Percentiles rank a stretch among this genome's conserved stretches.
Conservation (phyloP, 1,284 basidiomycete species). For the Cryptococcus deneoformans region DNA sequence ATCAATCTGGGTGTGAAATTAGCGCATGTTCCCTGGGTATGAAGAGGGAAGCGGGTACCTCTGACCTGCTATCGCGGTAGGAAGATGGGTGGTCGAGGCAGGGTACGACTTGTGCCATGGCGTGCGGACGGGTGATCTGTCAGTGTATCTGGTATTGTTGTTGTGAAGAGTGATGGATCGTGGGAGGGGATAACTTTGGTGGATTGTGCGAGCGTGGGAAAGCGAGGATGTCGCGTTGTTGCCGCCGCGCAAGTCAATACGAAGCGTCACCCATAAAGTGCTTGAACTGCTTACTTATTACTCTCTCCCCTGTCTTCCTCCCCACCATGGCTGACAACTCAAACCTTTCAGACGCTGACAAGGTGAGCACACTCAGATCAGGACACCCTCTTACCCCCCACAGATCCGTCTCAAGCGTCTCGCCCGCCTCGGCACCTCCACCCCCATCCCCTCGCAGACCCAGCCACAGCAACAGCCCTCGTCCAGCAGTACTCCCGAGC, state of each 20-base stretch:
- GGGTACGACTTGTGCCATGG: constrained; percentile 82
- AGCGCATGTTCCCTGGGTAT: background rate
- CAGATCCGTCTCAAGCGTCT: constrained; percentile 86
- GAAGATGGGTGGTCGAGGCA: constrained; percentile 89
- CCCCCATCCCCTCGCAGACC: constrained; percentile 12
- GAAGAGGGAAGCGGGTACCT: constrained; percentile 48
- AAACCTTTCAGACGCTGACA: constrained; percentile 41
- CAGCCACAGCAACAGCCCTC: constrained; percentile 1
- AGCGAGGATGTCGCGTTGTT: background rate
- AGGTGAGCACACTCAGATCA: constrained; percentile 24
- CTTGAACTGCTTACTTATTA: background rate
- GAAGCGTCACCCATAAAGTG: background rate
- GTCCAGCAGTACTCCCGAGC: constrained; percentile 5
- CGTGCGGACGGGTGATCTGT: background rate
- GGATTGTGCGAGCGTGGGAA: constrained; percentile 8
- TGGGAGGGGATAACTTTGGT: background rate
- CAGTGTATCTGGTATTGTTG: background rate
- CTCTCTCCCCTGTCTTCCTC: background rate
- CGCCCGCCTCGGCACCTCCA: constrained; percentile 63
- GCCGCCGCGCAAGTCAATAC: background rate
- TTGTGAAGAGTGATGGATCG: background rate
- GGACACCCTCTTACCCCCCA: background rate
- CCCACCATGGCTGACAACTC: constrained; percentile 27
- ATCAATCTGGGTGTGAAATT: constrained; percentile 32
- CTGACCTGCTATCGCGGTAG: constrained; percentile 86